Base-by-base conservation (phyloP, 2,329 filamentous ascomycete species). In the Neonectria neomacrospora region DNA sequence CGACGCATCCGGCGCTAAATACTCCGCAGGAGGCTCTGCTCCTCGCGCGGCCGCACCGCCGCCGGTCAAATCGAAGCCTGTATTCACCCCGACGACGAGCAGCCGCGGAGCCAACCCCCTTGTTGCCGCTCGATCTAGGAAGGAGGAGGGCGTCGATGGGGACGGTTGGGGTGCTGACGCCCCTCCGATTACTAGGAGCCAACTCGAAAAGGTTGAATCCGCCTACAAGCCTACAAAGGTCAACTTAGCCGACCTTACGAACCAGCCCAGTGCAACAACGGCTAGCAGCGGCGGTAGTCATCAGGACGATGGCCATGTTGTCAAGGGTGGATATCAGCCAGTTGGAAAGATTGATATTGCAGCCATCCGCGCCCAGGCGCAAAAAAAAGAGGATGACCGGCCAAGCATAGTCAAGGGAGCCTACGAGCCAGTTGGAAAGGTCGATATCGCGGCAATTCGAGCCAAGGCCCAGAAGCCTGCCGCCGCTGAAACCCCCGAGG, bases 291-390 rank as follows among this genome's bases (percentile, higher is more conserved):
- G 85, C 57, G 78, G 82, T 56, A 77, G 83, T 30, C 72, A 80
- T 42, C 76, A 78, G 55, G 80, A 86, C 50, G 83, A 87, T 51
- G 77, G 79, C 23, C 91, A 94, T 74, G 87, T 97, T 20, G 89
- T 98, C 54, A 91, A 82, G 74, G 96, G 96, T 47, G 91, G 86
- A 16, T 99, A 99, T 79, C 93, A 97, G 77, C 96, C 96, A 20
- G 83, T 99, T 71, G 96, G 96, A 60, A 98, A 97, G 81, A 92
- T 99, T n/a, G 94, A 99, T 74, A 98, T 99, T 79, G 91, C 91
- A 23, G 94, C 93, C 39, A 91, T 99, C 70, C 89, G 96, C 67
- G 90, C 84, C 76, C 93, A 86, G 82, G 94, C 80, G 75, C 90
- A 84, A 82, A 90, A 83, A 72, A 83, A 77, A 78, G 85, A 85